Evolutionary conservation across 2,329 filamentous ascomycete genomes (phyloP).

Genomic region (Xylaria polymorpha): DNA sequence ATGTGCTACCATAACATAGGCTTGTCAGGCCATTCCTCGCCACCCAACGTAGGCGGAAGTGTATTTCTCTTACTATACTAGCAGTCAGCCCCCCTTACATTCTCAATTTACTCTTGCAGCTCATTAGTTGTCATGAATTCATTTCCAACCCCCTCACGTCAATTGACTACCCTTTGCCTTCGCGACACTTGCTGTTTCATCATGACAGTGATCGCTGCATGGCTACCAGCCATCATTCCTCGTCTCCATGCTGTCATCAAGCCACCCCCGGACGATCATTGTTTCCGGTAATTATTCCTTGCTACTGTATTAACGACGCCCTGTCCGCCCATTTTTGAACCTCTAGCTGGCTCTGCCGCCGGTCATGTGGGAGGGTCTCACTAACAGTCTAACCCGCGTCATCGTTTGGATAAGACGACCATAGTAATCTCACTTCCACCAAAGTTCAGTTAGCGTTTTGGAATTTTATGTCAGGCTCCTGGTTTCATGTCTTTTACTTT

Average conservation of each 20-base stretch:
- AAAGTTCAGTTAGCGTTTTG: too few species aligned
- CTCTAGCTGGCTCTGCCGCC: background rate
- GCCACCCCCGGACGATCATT: constrained; percentile 32
- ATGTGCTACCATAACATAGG: background rate
- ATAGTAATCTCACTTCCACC: background rate
- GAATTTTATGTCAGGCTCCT: too few species aligned
- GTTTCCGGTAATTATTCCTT: constrained; percentile 12
- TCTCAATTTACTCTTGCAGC: background rate
- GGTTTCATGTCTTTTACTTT: too few species aligned
- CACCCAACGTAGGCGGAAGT: background rate
- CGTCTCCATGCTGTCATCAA: constrained; percentile 3
- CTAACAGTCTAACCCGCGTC: background rate
- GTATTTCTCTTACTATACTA: background rate
- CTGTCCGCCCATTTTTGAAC: background rate
- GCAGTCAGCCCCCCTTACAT: background rate
- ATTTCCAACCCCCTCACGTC: background rate
- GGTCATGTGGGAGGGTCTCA: background rate
- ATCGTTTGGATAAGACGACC: background rate
- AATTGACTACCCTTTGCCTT: background rate
- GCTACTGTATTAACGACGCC: background rate
- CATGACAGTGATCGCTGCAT: constrained; percentile 2
- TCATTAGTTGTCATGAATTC: background rate
- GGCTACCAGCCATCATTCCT: constrained; percentile 1
- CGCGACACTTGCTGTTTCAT: constrained; percentile 33
- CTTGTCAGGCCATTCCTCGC: background rate